Conservation (phyloP, 1,284 basidiomycete genomes). For the Blastosporella zonata region DNA sequence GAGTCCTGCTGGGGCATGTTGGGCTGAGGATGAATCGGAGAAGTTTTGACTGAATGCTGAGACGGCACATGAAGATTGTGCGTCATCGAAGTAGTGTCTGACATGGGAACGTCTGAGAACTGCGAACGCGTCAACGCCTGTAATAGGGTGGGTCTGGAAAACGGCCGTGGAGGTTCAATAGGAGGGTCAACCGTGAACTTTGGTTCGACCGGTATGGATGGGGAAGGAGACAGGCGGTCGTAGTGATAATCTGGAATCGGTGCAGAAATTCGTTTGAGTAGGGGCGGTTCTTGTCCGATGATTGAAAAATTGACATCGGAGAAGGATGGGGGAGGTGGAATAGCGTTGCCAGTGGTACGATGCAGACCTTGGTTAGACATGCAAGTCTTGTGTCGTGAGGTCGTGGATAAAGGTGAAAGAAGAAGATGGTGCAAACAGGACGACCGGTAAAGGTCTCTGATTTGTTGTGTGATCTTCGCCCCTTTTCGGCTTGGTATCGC, state of each 20-base stretch:
- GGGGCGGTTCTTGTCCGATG: constrained; percentile 44
- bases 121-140: constrained; percentile 12
- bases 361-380: constrained; percentile 2
- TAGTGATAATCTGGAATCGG: constrained; percentile 25
- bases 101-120: background rate
- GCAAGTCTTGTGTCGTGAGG: background rate
- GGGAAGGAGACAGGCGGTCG: constrained; percentile 25
- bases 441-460: background rate
- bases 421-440: constrained; percentile 1
- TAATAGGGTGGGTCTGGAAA: constrained; percentile 19
- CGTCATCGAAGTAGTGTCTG: background rate
- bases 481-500: background rate
- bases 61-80: no score
- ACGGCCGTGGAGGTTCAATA: constrained; percentile 9
- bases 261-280: constrained; percentile 44
- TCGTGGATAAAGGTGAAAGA: constrained; percentile 1
- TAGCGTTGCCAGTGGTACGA: background rate
- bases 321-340: constrained; percentile 27
- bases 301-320: constrained; percentile 39
- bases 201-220: constrained; percentile 26
- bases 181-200: constrained; percentile 18
- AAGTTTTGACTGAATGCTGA: no score
- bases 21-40: background rate
- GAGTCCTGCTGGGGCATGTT: constrained; percentile 4
- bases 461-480: constrained; percentile 5